Percentiles rank a stretch among this genome's conserved stretches.
phyloP scores from a whole-genome alignment of 495 filamentous ascomycete species.

The Penicillium bovifimosum region DNA sequence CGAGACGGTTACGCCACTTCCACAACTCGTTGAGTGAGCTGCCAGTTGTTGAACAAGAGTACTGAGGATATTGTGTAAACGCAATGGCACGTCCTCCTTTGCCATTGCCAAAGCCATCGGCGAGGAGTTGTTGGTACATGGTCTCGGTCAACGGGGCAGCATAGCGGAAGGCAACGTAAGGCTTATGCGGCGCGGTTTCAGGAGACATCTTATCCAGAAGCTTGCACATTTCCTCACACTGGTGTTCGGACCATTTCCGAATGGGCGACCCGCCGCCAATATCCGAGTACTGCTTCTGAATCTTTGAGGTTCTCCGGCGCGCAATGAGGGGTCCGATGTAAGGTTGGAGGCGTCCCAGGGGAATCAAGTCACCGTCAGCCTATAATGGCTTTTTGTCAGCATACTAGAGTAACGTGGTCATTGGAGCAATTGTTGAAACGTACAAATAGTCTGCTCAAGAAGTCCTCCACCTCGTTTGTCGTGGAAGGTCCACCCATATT shows the following conservation, averaged over 20 bases:
- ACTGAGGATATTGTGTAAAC: constrained; percentile 98
- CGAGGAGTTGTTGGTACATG: constrained; percentile 74
- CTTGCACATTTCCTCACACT: constrained; percentile 92
- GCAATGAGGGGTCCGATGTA: constrained; percentile 89
- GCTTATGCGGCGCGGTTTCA: constrained; percentile 92
- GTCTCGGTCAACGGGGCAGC: constrained; percentile 91
- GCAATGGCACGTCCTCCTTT: constrained; percentile 88
- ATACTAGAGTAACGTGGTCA: background rate
- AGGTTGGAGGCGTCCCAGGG: constrained; percentile 85
- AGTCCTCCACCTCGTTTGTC: constrained; percentile 78
- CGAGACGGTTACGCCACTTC: constrained; percentile 88
- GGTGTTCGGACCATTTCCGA: constrained; percentile 94
- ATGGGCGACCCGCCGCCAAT: constrained; percentile 98
- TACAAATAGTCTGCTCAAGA: constrained; percentile 92
- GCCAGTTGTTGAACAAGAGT: constrained; percentile 97
- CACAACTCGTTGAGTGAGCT: constrained; percentile 95
- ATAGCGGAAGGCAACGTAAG: constrained; percentile 98
- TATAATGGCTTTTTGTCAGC: constrained; percentile 24
- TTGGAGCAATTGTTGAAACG: constrained; percentile 14
- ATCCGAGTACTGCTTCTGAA: constrained; percentile 86
- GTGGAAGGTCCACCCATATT: constrained; percentile 99
- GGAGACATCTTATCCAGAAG: constrained; percentile 84
- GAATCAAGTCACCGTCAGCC: constrained; percentile 93
- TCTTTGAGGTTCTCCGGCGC: constrained; percentile 84
- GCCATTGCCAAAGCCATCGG: constrained; percentile 83